Conservation (phyloP, 805 yeast species). For the Candida gorgasii region DNA sequence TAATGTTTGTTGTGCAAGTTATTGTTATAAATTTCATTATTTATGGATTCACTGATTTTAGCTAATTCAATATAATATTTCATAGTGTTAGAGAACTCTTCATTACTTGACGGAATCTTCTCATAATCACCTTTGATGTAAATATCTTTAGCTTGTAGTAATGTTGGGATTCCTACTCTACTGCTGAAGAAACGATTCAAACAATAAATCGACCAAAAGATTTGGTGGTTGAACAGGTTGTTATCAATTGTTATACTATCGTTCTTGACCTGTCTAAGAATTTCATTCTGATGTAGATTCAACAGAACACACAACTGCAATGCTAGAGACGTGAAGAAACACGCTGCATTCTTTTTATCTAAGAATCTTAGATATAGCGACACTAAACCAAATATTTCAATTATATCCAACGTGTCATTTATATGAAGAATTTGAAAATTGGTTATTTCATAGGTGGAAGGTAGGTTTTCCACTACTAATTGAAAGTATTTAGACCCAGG, state of each 20-base stretch:
- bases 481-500: constrained; percentile 27
- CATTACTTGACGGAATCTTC: constrained; percentile 14
- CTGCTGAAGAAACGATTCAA: constrained; percentile 25
- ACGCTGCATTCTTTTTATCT: constrained; percentile 29
- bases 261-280: constrained; percentile 6
- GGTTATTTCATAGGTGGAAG: constrained; percentile 20
- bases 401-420: constrained; percentile 20
- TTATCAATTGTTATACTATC: constrained; percentile 7
- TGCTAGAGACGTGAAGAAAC: constrained; percentile 24
- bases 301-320: constrained; percentile 28
- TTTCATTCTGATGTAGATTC: constrained; percentile 23
- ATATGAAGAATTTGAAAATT: constrained; percentile 15
- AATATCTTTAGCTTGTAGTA: constrained; percentile 22
- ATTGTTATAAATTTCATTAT: constrained; percentile 21
- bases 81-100: constrained; percentile 16
- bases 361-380: constrained; percentile 25
- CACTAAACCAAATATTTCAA: constrained; percentile 25
- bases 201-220: constrained; percentile 30
- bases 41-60: constrained; percentile 25
- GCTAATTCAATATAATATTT: constrained; percentile 24
- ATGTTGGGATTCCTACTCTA: constrained; percentile 27
- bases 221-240: constrained; percentile 11
- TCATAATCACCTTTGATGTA: constrained; percentile 8
- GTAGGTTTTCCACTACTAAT: constrained; percentile 21
- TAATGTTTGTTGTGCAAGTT: constrained; percentile 19